A percentile compares a stretch with the other conserved stretches of the same genome.
Evolutionary conservation across 108 stramenopile species (phyloP).

Genomic region (Mediolabrus comicus): DNA sequence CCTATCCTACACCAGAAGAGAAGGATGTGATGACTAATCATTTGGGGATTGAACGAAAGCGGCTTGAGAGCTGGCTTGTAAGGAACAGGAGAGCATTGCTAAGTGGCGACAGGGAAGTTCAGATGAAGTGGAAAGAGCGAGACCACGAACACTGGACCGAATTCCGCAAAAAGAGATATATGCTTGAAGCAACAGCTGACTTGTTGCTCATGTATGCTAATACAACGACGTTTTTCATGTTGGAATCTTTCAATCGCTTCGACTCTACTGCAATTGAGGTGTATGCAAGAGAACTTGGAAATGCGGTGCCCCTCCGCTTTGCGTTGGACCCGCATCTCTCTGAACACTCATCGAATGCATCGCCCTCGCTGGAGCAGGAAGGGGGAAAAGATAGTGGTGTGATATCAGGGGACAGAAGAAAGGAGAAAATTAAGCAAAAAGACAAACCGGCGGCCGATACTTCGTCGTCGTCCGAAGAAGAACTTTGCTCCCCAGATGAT

Average conservation of each 20-base stretch:
- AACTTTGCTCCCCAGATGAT: constrained; percentile 74
- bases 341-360: not conserved
- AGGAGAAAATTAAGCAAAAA: not conserved
- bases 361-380: not conserved
- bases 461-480: not conserved
- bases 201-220: constrained; percentile 78
- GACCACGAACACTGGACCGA: constrained; percentile 27
- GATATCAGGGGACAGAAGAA: constrained; percentile 2
- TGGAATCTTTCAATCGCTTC: constrained; percentile 68
- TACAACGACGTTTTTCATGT: constrained; percentile 74
- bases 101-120: constrained; percentile 14
- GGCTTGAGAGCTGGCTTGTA: constrained; percentile 37
- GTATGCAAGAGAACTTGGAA: constrained; percentile 87
- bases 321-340: constrained; percentile 2
- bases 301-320: constrained; percentile 61
- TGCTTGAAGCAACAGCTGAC: constrained; percentile 83
- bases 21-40: constrained; percentile 31
- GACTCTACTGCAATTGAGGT: constrained; percentile 85
- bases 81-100: constrained; percentile 28
- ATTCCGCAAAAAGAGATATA: constrained; percentile 57
- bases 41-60: constrained; percentile 24
- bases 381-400: not conserved
- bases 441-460: not conserved
- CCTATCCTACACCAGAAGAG: constrained; percentile 41
- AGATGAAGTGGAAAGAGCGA: constrained; percentile 31